phyloP scores from a whole-genome alignment of 2,329 filamentous ascomycete species.

The Metarhizium humberi region DNA sequence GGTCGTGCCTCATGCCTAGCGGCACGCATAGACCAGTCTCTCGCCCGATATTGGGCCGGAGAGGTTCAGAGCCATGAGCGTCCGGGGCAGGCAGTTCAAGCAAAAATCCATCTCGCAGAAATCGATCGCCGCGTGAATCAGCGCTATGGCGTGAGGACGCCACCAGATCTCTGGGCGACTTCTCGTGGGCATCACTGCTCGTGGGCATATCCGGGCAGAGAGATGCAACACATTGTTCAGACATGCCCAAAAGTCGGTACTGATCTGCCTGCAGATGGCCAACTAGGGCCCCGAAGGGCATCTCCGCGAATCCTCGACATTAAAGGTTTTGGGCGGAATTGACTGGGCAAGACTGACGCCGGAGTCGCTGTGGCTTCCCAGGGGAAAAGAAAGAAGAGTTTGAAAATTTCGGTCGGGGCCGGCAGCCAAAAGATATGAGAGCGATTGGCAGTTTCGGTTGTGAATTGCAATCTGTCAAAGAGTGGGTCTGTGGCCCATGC shows the following conservation, averaged over 20 bases:
- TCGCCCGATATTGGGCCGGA: background rate
- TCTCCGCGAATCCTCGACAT: background rate
- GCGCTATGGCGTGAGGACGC: background rate
- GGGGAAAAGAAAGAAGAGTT: background rate
- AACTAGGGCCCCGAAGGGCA: background rate
- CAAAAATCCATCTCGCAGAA: background rate
- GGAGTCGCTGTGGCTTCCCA: background rate
- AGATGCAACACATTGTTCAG: background rate
- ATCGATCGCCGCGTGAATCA: background rate
- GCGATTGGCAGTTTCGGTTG: constrained; percentile 1
- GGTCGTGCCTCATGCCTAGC: background rate
- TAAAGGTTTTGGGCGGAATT: background rate
- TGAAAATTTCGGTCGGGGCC: background rate
- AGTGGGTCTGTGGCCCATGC: background rate
- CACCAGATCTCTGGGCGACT: background rate
- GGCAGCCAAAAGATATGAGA: background rate
- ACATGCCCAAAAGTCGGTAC: background rate
- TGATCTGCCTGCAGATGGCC: background rate
- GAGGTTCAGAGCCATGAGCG: background rate
- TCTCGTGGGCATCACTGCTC: too few relatives aligned
- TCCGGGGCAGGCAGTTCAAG: background rate
- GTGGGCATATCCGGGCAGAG: background rate
- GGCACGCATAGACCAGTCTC: background rate
- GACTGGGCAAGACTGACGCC: background rate
- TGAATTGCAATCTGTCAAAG: background rate